phyloP scores from a whole-genome alignment of 1,284 basidiomycete species.

The Trametes versicolor region DNA sequence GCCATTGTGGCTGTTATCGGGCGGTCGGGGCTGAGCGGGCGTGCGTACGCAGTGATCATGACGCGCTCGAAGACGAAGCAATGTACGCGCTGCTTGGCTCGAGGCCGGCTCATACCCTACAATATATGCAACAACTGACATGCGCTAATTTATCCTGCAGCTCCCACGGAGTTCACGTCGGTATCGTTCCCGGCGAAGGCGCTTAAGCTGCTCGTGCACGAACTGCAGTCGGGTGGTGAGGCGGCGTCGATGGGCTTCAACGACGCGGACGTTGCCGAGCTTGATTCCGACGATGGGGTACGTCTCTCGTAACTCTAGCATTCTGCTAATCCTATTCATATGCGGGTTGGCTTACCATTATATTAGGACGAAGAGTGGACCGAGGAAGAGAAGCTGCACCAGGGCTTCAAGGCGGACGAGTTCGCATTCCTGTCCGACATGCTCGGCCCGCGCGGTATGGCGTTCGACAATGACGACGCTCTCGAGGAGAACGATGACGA shows the following conservation, averaged over 20 bases:
- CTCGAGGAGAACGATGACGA: conserved; percentile 81
- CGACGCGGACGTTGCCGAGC: conserved; percentile 52
- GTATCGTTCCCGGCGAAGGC: conserved; percentile 92
- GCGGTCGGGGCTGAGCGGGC: conserved; percentile 21
- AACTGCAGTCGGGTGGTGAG: conserved; percentile 81
- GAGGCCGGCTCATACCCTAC: not conserved
- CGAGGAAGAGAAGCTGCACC: conserved; percentile 73
- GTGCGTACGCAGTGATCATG: conserved; percentile 80
- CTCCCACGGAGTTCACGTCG: conserved; percentile 85
- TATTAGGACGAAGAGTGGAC: conserved; percentile 87
- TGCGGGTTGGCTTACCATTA: not conserved
- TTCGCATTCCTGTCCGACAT: conserved; percentile 75
- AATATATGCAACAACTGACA: not conserved
- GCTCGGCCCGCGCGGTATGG: conserved; percentile 63
- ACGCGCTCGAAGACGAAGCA: conserved; percentile 91
- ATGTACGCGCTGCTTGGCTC: conserved; percentile 60
- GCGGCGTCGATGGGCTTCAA: conserved; percentile 67
- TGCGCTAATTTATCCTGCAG: conserved; percentile 50
- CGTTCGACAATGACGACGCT: conserved; percentile 78
- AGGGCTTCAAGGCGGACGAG: conserved; percentile 69
- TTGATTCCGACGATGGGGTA: conserved; percentile 83
- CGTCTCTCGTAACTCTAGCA: conserved; percentile 42
- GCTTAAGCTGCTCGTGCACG: conserved; percentile 88
- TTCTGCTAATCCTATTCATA: not conserved
- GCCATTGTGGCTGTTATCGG: conserved; percentile 28